Evolutionary conservation across 345 rosid genomes (phyloP).

Genomic region (Hypericum androsaemum): DNA sequence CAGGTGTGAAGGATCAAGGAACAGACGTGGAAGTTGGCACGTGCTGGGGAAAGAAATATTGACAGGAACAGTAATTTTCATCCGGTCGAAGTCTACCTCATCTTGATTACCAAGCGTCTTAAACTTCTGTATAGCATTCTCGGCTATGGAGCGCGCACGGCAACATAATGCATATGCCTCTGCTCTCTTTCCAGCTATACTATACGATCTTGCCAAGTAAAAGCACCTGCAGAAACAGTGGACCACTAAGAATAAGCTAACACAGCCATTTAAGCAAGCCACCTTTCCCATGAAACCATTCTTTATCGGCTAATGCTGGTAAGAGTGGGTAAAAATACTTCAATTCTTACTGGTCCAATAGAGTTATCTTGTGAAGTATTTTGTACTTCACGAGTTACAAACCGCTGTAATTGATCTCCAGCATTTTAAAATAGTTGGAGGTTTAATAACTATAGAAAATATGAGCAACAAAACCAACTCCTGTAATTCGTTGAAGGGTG

Average conservation of each 20-base stretch:
- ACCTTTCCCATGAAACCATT: too few species aligned
- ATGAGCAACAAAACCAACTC: too few species aligned
- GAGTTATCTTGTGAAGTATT: too few species aligned
- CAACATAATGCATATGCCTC: conserved; percentile 76
- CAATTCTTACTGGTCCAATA: too few species aligned
- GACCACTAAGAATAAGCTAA: background rate
- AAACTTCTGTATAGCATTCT: conserved; percentile 52
- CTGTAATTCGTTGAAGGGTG: background rate
- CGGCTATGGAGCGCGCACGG: conserved; percentile 70
- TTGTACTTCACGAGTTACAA: too few species aligned
- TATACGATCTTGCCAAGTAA: conserved; percentile 80
- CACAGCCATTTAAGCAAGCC: too few species aligned
- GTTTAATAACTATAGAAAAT: too few species aligned
- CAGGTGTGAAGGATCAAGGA: background rate
- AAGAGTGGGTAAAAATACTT: too few species aligned
- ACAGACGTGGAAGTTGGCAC: background rate
- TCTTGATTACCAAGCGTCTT: conserved; percentile 29
- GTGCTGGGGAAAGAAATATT: background rate
- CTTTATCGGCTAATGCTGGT: too few species aligned
- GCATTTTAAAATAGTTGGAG: too few species aligned
- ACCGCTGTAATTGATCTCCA: too few species aligned
- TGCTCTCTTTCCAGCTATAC: conserved; percentile 79
- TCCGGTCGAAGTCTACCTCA: conserved; percentile 34
- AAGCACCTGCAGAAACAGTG: conserved; percentile 60
- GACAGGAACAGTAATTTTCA: background rate